Base-by-base conservation (phyloP, 176 grass and related monocot species). In the Puccinellia tenuiflora region DNA sequence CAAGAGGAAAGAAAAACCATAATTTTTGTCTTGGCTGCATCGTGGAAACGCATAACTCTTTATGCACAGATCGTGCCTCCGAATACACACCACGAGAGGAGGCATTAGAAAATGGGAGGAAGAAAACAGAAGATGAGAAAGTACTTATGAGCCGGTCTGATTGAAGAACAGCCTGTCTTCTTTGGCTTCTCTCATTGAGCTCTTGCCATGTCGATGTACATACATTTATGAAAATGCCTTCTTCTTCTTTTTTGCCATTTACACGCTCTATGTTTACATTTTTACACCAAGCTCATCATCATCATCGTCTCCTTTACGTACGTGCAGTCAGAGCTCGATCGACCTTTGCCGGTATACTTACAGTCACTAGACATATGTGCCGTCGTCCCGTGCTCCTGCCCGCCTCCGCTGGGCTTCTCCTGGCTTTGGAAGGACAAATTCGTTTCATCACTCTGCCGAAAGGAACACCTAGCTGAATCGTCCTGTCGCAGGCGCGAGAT, bases 361-460 rank as follows among this genome's bases (percentile, higher is more conserved):
- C 20, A 86, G 54, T 56, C 79, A 22, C 75, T 53, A 62, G 24
- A 53, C 13, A n/a, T 40, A n/a, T 80, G 48, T 38, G 64, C 65
- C 68, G 42, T 47, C 40, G 40, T 34, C 75, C 43, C 76, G 51
- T 17, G 75, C 68, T 84, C 43, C 34, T 74, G 67, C 67, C 54
- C 51, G 26, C 64, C 42, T 78, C 60, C 45, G 65, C 65, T 21
- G 26, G 26, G 65, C 88, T 45, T 48, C 73, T 45, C 31, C 54
- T 74, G 28, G 43, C 25, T 53, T 54, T 22, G 6, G 52, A 47
- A 26, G 63, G 47, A 31, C 68, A 15, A 33, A 47, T 40, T 75
- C 75, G 74, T 75, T 71, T 86, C 84, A 86, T 68, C 88, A 75
- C 43, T 81, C 70, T 71, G 70, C 83, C 71, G 79, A 76, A 81